Evolutionary conservation across 805 yeast genomes (phyloP), one percentile per base, ranked within the genome.

Genomic region (Saccharomycopsis sp.): DNA sequence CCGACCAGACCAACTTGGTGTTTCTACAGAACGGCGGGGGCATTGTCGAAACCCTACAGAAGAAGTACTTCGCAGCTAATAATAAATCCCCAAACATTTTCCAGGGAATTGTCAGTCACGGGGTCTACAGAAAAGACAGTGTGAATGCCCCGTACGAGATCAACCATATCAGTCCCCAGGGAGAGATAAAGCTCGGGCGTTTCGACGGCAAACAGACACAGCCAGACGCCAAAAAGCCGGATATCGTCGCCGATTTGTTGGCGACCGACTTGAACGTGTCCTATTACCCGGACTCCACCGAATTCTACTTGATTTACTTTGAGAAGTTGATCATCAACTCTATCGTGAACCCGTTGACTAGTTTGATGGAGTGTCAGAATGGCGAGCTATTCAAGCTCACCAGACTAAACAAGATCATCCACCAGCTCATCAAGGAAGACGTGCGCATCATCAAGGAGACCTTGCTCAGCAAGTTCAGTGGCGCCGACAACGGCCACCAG

Each of bases 1-100:
- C 72, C 29, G 67, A 73, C 1, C 68, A 75, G 1, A 82, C 96
- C 1, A 86, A 83, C 60, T 72, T 92, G 12, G 66, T 93, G 44
- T 70, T 94, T 22, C 71, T 93, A 3, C 98, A 94, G 65, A 94
- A 94, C 69, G 99, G 99, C 0, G 77, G 91, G 76, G 98, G 98
- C 8, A 84, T 87, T 22, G 73, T 81, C 3, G 87, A 87, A 9
- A 75, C 77, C 49, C 72, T 75, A 15, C 72, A 74, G 2, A 67
- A 72, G 22, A 50, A 57, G 29, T 59, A 56, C 38, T 19, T 15
- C 12, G 35, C 3, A 12, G 12, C 25, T 12, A 20, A 50, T 3
- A 20, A 44, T 3, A 71, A 83, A 2, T 88, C 94, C 86, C 83
- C 86, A 0, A 75, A 73, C 5, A 65, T 92, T 12, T 84, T 77